Evolutionary conservation across 2,329 filamentous ascomycete species (phyloP), one percentile per base, ranked within the genome.

Genomic region (Mycosphaerella arachidis): DNA sequence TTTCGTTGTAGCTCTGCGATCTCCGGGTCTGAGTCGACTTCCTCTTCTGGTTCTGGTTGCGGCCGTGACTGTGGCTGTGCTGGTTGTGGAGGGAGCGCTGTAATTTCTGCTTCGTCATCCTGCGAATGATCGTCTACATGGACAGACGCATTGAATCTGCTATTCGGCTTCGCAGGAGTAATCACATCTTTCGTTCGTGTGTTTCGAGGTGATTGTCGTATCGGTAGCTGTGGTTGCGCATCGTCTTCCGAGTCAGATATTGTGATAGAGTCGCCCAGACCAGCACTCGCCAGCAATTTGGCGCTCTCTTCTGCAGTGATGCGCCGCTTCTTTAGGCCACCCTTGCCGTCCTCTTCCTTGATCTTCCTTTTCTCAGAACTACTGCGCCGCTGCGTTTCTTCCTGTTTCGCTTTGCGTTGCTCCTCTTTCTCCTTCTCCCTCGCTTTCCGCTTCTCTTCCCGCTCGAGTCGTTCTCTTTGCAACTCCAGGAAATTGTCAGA

Each of bases 1-100:
- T 74, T 72, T 35, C 74, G 70, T 53, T 73, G 73, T 29, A 79
- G 66, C 51, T 76, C 76, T 18, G 74, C 73, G 20, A 79, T 72
- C 57, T 79, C 78, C 6, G 63, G 63, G 35, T 78, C 75, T 0
- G 65, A 67, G 53, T 78, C 77, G 9, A 75, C 75, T 27, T 73
- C 72, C 10, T 73, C 71, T 20, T 68, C 68, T 40, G 56, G 37
- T 48, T 57, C 55, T 18, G 56, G 30, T 6, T 56, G 33, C 18
- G 56, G 29, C 30, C 35, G 48, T 16, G 53, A 27, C 6, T 58
- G 40, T 16, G 56, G 29, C 27, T 43, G 52, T 13, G 50, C 40
- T n/a, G 54, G 55, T 24, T 43, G 45, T n/a, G 33, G 7, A 45
- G 46, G 45, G 6, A 48, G 29, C 6, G 55, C 30, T 13, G 57